Conservation (phyloP, 2,329 filamentous ascomycete genomes). For the Alternaria sp. region DNA sequence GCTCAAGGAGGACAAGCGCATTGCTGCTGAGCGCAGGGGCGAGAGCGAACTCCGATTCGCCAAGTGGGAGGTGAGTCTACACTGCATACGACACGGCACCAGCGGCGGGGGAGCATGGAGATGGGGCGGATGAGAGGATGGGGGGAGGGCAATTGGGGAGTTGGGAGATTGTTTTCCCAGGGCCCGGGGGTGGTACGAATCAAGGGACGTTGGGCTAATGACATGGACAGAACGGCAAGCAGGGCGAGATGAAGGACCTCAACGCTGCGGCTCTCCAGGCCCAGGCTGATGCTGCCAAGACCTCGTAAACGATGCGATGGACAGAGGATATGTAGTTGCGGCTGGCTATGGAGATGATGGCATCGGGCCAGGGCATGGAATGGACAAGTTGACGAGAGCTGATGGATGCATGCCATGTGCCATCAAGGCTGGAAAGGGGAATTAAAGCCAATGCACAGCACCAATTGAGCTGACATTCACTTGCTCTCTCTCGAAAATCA, state of each 20-base stretch:
- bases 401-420: conserved; percentile 49
- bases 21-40: conserved; percentile 87
- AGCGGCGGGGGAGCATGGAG: background rate
- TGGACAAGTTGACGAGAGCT: background rate
- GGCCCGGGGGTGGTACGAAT: too few species aligned
- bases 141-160: background rate
- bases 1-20: conserved; percentile 92
- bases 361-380: background rate
- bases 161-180: conserved; percentile 20
- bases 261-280: conserved; percentile 61
- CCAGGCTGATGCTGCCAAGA: conserved; percentile 55
- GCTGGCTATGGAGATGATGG: conserved; percentile 8
- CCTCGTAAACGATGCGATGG: conserved; percentile 42
- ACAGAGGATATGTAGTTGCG: background rate
- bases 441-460: conserved; percentile 35
- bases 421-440: conserved; percentile 36
- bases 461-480: conserved; percentile 25
- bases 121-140: background rate
- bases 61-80: conserved; percentile 89
- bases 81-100: background rate
- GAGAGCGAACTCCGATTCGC: conserved; percentile 88
- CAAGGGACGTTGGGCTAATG: conserved; percentile 28
- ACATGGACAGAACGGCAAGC: conserved; percentile 83
- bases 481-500: background rate
- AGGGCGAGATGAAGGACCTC: conserved; percentile 82